Percentiles rank a stretch among this genome's conserved stretches.
Evolutionary conservation across 257 asterid genomes (phyloP).

Genomic region (Dorcoceras hygrometricum): DNA sequence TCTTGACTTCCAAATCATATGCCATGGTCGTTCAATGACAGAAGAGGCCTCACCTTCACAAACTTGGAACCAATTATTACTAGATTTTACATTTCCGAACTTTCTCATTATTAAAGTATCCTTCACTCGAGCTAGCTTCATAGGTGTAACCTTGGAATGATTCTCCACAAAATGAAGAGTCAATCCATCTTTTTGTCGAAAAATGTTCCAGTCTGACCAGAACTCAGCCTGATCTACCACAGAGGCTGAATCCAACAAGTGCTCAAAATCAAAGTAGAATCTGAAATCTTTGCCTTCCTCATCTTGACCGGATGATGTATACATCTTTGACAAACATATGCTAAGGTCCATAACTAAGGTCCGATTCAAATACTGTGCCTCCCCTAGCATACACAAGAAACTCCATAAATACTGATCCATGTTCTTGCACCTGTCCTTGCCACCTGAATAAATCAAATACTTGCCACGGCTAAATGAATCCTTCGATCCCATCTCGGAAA

Average conservation of each 20-base stretch:
- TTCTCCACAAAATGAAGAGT: slow-evolving; percentile 67
- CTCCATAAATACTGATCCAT: slow-evolving; percentile 82
- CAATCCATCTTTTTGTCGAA: slow-evolving; percentile 53
- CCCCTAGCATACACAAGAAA: slow-evolving; percentile 81
- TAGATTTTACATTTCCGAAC: slow-evolving; percentile 70
- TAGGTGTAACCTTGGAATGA: slow-evolving; percentile 51
- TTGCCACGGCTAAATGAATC: slow-evolving; percentile 50
- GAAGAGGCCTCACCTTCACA: slow-evolving; percentile 73
- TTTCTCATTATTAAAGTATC: slow-evolving; percentile 69
- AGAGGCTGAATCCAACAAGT: slow-evolving; percentile 62
- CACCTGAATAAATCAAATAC: slow-evolving; percentile 70
- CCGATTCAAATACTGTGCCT: slow-evolving; percentile 85
- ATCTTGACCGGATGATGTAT: slow-evolving; percentile 61
- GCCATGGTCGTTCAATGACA: slow-evolving; percentile 71
- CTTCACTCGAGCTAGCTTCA: slow-evolving; percentile 50
- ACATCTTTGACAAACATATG: slow-evolving; percentile 63
- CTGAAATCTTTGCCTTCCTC: slow-evolving; percentile 90
- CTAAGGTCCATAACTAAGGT: slow-evolving; percentile 79
- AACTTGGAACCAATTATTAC: slow-evolving; percentile 74
- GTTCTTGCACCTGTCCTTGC: slow-evolving; percentile 87
- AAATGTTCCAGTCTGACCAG: slow-evolving; percentile 61
- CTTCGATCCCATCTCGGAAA: slow-evolving; percentile 60
- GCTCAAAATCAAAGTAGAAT: slow-evolving; percentile 78
- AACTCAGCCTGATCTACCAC: slow-evolving; percentile 66
- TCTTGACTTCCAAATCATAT: slow-evolving; percentile 59